Evolutionary conservation across 805 yeast genomes (phyloP).

Genomic region (Monosporozyma siamensis): DNA sequence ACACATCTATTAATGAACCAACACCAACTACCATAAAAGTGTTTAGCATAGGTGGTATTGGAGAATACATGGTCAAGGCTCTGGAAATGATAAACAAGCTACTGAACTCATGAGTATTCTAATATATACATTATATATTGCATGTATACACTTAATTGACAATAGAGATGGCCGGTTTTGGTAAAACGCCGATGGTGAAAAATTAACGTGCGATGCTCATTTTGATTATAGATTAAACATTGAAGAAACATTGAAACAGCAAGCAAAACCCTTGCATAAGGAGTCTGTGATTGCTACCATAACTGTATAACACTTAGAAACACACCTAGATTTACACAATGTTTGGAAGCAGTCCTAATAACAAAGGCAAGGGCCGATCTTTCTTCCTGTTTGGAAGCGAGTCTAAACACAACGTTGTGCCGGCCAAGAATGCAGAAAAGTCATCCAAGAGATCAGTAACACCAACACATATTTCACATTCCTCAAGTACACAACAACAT

Average conservation of each 20-base stretch:
- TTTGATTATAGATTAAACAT: too few species aligned
- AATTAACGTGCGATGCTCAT: too few species aligned
- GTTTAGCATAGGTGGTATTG: conserved; percentile 28
- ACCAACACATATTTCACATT: neutral
- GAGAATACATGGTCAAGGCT: conserved; percentile 26
- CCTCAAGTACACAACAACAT: neutral
- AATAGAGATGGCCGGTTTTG: too few species aligned
- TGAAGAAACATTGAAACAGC: too few species aligned
- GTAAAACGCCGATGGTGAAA: too few species aligned
- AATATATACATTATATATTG: neutral
- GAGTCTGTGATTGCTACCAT: neutral
- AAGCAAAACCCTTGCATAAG: too few species aligned
- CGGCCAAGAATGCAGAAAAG: neutral
- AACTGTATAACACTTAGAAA: too few species aligned
- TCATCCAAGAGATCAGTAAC: neutral
- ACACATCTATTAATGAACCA: conserved; percentile 16
- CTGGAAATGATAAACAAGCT: conserved; percentile 15
- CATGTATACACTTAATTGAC: too few species aligned
- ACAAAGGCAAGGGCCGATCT: conserved; percentile 14
- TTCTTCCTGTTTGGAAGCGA: conserved; percentile 17
- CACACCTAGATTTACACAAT: conserved; percentile 4
- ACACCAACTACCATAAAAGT: conserved; percentile 28
- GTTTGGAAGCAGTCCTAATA: conserved; percentile 12
- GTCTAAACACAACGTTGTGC: conserved; percentile 9
- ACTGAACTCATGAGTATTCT: conserved; percentile 3